A percentile compares a stretch with the other conserved stretches of the same genome.
Conservation (phyloP, 169 alveolate genomes). For the Toxoplasma gondii region DNA sequence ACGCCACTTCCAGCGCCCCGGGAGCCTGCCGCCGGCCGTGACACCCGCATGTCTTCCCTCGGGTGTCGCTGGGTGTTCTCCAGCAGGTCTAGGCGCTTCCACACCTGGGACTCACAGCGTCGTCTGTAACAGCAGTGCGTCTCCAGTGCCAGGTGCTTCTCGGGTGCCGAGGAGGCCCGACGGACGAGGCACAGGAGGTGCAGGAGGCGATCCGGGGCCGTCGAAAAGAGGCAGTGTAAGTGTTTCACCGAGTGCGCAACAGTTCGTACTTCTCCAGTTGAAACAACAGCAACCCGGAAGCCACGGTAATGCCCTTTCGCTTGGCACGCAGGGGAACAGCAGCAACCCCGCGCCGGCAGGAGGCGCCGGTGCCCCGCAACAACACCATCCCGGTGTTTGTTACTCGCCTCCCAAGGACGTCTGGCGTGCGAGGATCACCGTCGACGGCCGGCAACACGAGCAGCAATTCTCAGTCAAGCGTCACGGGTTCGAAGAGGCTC, state of each 20-base stretch:
- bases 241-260: not conserved
- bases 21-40: not conserved
- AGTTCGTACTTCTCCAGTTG: not conserved
- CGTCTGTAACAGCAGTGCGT: not conserved
- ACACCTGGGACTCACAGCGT: not conserved
- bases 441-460: conserved; percentile 53
- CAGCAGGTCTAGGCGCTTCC: not conserved
- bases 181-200: not conserved
- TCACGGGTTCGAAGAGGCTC: conserved; percentile 50
- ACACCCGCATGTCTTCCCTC: not conserved
- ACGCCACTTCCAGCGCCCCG: not conserved
- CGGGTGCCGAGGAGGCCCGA: not conserved
- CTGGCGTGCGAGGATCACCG: conserved; percentile 57
- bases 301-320: not conserved
- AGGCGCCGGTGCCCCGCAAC: not conserved
- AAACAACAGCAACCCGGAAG: not conserved
- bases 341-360: not conserved
- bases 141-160: not conserved
- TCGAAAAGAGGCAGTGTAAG: not conserved
- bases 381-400: conserved; percentile 44
- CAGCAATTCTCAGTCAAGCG: conserved; percentile 59
- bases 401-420: conserved; percentile 62
- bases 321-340: not conserved
- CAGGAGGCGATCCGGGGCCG: not conserved
- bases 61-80: not conserved